These are phyloP conservation scores for Ploettnerulaceae sp. DNA, from an alignment of 2,329 filamentous ascomycete genomes.

Conservation along the genomic window DNA sequence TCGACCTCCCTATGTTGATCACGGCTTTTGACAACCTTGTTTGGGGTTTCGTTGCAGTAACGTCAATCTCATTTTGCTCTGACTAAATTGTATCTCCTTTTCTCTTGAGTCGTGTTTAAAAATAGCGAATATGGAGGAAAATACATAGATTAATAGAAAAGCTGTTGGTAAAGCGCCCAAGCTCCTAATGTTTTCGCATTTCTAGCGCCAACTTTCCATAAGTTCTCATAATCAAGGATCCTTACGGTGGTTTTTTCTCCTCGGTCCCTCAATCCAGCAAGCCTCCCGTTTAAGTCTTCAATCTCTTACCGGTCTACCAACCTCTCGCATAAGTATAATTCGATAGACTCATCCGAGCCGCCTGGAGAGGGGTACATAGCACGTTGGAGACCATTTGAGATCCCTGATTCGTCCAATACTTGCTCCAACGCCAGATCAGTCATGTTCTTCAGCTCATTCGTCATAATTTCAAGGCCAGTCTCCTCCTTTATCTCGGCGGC, in stretches of 20 bases:
- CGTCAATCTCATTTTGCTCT: neutral
- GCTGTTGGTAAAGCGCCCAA: neutral
- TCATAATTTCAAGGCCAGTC: neutral
- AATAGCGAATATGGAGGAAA: neutral
- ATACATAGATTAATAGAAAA: neutral
- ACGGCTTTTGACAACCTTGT: neutral
- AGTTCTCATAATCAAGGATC: too few species aligned
- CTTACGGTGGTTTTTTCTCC: too few species aligned
- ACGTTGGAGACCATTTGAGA: neutral
- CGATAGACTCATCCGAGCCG: neutral
- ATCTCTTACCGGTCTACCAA: too few species aligned
- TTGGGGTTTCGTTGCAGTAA: neutral
- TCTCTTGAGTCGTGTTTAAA: neutral
- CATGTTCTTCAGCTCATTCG: neutral
- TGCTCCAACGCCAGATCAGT: neutral
- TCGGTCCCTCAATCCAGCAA: too few species aligned
- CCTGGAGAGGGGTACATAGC: neutral
- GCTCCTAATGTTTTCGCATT: neutral
- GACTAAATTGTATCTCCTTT: neutral
- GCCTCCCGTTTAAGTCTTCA: too few species aligned
- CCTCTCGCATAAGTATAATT: too few species aligned
- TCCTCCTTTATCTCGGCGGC: neutral
- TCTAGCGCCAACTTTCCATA: too few species aligned
- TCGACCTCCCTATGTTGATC: too few species aligned
- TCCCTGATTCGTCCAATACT: too few species aligned